A percentile compares a stretch with the other conserved stretches of the same genome.
phyloP scores from a whole-genome alignment of 2,329 filamentous ascomycete species.

The Clonostachys rhizophaga region DNA sequence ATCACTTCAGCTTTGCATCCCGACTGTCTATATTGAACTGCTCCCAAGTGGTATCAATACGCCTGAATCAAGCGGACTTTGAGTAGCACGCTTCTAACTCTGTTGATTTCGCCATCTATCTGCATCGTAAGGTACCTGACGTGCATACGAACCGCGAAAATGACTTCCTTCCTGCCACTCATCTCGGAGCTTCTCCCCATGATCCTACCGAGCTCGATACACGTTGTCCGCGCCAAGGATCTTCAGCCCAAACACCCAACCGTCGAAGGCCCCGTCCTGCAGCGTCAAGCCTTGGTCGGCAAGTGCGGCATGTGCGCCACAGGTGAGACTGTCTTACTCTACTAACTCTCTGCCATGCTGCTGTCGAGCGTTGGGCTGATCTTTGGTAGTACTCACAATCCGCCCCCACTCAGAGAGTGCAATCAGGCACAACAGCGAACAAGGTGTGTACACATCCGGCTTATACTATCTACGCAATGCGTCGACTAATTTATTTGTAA shows the following conservation, averaged over 20 bases:
- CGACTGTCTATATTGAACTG: too few species aligned
- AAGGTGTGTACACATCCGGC: slow-evolving; percentile 38
- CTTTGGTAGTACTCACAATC: slow-evolving; percentile 51
- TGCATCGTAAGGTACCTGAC: neutral
- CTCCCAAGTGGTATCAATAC: too few species aligned
- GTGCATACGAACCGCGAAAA: slow-evolving; percentile 9
- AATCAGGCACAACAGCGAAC: slow-evolving; percentile 66
- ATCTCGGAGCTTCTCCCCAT: slow-evolving; percentile 55
- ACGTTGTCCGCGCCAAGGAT: slow-evolving; percentile 46
- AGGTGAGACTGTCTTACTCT: slow-evolving; percentile 34
- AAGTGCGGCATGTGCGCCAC: slow-evolving; percentile 65
- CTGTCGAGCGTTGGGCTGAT: slow-evolving; percentile 1
- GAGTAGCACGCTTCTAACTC: too few species aligned
- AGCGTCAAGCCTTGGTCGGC: slow-evolving; percentile 54
- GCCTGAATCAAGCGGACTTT: too few species aligned
- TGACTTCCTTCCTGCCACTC: slow-evolving; percentile 50
- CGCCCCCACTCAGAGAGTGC: slow-evolving; percentile 57
- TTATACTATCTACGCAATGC: neutral
- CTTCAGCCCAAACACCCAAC: slow-evolving; percentile 28
- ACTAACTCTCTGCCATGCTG: slow-evolving; percentile 5
- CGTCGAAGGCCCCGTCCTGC: slow-evolving; percentile 21
- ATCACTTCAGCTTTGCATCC: too few species aligned
- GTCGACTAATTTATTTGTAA: neutral
- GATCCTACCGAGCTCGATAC: slow-evolving; percentile 53
- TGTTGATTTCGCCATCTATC: too few species aligned